Evolutionary conservation across 2,329 filamentous ascomycete genomes (phyloP).

Genomic region (Alternaria longipes): DNA sequence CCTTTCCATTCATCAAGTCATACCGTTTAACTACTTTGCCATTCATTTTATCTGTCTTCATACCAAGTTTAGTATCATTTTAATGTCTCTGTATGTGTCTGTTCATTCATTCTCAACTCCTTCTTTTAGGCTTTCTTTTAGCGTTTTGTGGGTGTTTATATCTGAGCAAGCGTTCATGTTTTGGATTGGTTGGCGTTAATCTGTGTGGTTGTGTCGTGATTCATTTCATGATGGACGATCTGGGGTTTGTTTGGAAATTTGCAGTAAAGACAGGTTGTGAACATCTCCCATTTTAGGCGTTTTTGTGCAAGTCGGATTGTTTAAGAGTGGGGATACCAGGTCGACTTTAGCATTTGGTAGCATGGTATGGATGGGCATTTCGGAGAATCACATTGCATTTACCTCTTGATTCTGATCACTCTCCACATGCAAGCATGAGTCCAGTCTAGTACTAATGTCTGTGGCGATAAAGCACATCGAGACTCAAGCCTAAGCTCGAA

Average conservation of each 20-base stretch:
- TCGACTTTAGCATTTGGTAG: constrained; percentile 4
- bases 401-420: neutral
- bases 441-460: neutral
- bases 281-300: constrained; percentile 1
- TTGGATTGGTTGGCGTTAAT: neutral
- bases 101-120: constrained; percentile 4
- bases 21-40: neutral
- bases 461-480: neutral
- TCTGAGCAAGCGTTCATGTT: neutral
- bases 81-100: neutral
- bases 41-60: constrained; percentile 2
- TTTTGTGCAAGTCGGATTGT: neutral
- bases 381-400: constrained; percentile 1
- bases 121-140: neutral
- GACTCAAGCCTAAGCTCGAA: neutral
- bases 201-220: neutral
- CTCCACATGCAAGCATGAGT: neutral
- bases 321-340: constrained; percentile 6
- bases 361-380: constrained; percentile 6
- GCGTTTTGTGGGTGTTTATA: neutral
- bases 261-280: neutral
- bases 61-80: constrained; percentile 4
- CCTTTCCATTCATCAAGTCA: neutral
- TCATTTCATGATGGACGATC: neutral
- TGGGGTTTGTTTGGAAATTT: neutral